Evolutionary conservation across 441 rosid species (phyloP), one percentile per base, ranked within the genome.

Genomic region (Croton setiger): DNA sequence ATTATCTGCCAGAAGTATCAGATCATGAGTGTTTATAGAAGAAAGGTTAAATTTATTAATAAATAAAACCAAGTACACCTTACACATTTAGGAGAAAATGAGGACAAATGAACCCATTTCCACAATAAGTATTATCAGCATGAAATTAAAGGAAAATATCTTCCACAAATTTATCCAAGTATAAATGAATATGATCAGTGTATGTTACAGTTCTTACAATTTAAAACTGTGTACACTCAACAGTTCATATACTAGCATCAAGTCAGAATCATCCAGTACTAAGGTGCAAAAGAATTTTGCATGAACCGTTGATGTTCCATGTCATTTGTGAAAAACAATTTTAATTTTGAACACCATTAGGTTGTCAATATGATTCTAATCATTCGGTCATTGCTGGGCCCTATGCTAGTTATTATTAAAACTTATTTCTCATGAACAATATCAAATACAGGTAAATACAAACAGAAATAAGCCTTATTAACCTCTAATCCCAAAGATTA

Each of bases 1-100:
- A 65, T 67, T 72, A 80, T 78, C 98, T 91, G 95, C 68, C 61
- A 70, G 61, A 60, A 79, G 52, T 48, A 78, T 44, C 45, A 74
- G 77, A 72, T 58, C 23, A 63, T 45, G 48, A 60, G 62, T 23
- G 65, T 45, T 51, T 35, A 11, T 35, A 64, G 52, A 57, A 55
- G 62, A 21, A 10, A 54, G 1, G 2, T 27, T 27, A 1, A 27
- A 27, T 27, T n/a, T 41, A n/a, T 9, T 37, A 10, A 64, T 39
- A 20, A 9, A 17, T 14, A 33, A 21, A 17, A 33, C 14, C 35
- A 31, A 71, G 55, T 44, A 27, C 15, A 45, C 64, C 63, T 60
- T 49, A 27, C 17, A 11, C 20, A 61, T 35, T 23, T 8, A 14
- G 43, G 23, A 68, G 21, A 67, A 65, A n/a, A 60, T 39, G 45